phyloP scores from a whole-genome alignment of 148 eudicot species.

The Rhododendron mucronatum region DNA sequence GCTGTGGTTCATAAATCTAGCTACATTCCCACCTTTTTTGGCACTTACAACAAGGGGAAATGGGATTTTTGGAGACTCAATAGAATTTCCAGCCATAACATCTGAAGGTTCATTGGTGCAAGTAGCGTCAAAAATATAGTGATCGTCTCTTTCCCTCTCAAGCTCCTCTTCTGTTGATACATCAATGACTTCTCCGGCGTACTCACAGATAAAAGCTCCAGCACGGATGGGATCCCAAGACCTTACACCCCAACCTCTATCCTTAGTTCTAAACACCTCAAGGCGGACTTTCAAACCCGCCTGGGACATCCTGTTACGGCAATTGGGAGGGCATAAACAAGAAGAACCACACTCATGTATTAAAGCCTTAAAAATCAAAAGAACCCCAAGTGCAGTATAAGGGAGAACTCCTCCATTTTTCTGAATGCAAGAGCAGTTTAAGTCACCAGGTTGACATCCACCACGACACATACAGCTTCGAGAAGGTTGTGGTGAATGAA shows the following conservation, averaged over 20 bases:
- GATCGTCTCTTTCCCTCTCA: conserved; percentile 43
- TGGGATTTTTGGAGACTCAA: conserved; percentile 34
- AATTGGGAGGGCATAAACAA: conserved; percentile 61
- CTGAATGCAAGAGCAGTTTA: conserved; percentile 65
- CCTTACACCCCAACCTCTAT: conserved; percentile 83
- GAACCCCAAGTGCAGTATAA: conserved; percentile 52
- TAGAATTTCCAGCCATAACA: conserved; percentile 16
- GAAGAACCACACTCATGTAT: conserved; percentile 75
- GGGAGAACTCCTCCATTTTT: conserved; percentile 69
- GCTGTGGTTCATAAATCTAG: conserved; percentile 95
- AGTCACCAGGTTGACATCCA: conserved; percentile 74
- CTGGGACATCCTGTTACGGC: conserved; percentile 71
- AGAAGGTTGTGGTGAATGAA: conserved; percentile 41
- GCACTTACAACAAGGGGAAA: conserved; percentile 67
- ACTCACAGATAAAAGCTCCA: conserved; percentile 69
- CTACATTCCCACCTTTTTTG: conserved; percentile 70
- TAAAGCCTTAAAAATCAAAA: conserved; percentile 42
- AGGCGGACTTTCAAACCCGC: conserved; percentile 57
- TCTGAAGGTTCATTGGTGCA: conserved; percentile 45
- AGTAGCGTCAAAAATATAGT: conserved; percentile 66
- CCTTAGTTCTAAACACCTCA: conserved; percentile 83
- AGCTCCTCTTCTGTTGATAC: conserved; percentile 35
- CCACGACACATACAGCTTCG: conserved; percentile 53
- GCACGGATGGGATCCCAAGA: conserved; percentile 80
- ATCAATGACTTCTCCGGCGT: conserved; percentile 72